Evolutionary conservation across 1,284 basidiomycete species (phyloP).

Genomic region (Taiwanofungus camphoratus): DNA sequence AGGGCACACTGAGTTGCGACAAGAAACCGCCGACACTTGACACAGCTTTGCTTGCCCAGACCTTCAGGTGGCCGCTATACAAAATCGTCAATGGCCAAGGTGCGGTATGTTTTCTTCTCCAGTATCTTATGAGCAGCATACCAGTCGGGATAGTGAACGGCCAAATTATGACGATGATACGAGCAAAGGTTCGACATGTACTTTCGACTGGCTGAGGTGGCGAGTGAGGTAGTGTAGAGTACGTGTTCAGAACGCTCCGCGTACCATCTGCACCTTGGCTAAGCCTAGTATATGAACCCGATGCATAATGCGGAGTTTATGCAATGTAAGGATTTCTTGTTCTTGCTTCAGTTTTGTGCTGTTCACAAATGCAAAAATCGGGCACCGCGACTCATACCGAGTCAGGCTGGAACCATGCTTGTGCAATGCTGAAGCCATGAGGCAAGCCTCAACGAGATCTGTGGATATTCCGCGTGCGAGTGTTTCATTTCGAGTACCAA

Average conservation of each 20-base stretch:
- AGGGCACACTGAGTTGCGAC: neutral
- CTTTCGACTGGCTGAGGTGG: neutral
- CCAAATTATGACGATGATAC: constrained; percentile 1
- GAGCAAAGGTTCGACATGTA: neutral
- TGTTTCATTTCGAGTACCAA: too few species aligned
- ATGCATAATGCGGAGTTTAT: neutral
- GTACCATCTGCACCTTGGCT: neutral
- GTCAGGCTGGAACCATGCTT: neutral
- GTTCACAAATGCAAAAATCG: neutral
- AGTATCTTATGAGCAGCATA: constrained; percentile 6
- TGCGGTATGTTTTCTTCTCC: neutral
- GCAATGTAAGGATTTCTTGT: neutral
- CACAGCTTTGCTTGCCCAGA: too few species aligned
- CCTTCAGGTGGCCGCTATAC: too few species aligned
- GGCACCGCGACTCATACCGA: neutral
- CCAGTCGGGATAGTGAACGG: constrained; percentile 11
- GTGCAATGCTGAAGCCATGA: neutral
- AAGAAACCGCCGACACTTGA: constrained; percentile 3
- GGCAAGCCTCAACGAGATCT: neutral
- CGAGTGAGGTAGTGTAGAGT: neutral
- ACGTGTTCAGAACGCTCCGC: neutral
- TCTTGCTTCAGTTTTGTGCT: neutral
- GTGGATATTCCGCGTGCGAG: too few species aligned
- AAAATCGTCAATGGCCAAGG: too few species aligned
- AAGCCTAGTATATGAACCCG: neutral